These are phyloP conservation scores for Corinectria fuckeliana DNA, from an alignment of 2,329 filamentous ascomycete species.

Conservation along the genomic window DNA sequence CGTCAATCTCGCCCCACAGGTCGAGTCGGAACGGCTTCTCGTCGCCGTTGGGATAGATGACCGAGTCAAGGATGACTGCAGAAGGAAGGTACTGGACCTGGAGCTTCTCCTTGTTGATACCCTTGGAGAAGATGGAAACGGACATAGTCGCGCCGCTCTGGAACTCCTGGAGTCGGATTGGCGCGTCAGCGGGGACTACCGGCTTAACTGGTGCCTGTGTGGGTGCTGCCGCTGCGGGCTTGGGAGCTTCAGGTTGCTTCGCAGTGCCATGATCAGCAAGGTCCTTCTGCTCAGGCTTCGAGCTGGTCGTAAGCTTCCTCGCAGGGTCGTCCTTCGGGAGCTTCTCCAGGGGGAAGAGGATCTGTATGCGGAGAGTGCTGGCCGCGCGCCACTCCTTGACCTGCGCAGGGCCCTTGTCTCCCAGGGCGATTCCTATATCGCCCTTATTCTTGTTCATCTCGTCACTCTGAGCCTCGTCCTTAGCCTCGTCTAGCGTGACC, in stretches of 20 bases:
- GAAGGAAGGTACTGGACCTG: constrained; percentile 43
- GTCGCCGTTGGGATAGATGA: constrained; percentile 55
- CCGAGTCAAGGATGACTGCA: constrained; percentile 37
- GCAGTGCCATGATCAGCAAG: constrained; percentile 15
- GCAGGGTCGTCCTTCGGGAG: constrained; percentile 53
- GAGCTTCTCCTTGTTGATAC: constrained; percentile 49
- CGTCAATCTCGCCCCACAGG: constrained; percentile 70
- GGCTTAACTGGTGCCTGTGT: constrained; percentile 21
- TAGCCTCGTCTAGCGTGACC: constrained; percentile 43
- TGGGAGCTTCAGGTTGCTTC: constrained; percentile 6
- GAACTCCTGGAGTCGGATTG: constrained; percentile 44
- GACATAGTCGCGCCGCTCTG: constrained; percentile 45
- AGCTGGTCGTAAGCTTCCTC: constrained; percentile 51
- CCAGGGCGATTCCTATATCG: constrained; percentile 1
- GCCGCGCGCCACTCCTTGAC: constrained; percentile 48
- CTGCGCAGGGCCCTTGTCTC: constrained; percentile 13
- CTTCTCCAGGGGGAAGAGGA: constrained; percentile 52
- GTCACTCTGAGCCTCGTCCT: constrained; percentile 41
- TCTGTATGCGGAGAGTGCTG: constrained; percentile 54
- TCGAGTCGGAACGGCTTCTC: constrained; percentile 68
- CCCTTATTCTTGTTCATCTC: constrained; percentile 35
- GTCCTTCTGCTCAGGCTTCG: constrained; percentile 33
- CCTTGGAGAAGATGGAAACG: constrained; percentile 52
- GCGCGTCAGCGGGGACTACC: constrained; percentile 29
- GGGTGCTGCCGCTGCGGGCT: neutral